Evolutionary conservation across 306 rosid species (phyloP).

Genomic region (Erythrophleum fordii): DNA sequence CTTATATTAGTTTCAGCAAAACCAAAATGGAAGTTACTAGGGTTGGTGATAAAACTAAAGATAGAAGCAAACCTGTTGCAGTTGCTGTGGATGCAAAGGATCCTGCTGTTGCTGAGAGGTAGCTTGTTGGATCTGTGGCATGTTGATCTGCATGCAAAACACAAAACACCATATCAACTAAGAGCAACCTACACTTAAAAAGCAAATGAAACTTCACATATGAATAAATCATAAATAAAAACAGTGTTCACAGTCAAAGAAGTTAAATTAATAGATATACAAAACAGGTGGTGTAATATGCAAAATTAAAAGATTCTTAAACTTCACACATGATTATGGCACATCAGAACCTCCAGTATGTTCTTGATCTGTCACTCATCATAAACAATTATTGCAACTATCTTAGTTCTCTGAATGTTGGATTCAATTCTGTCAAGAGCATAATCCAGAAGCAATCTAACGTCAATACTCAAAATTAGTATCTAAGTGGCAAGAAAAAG

Average conservation of each 20-base stretch:
- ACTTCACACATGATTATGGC: background rate
- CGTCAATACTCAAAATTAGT: background rate
- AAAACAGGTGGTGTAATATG: background rate
- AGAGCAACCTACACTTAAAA: background rate
- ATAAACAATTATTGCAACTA: background rate
- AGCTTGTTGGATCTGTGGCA: conserved; percentile 81
- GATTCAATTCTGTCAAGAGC: background rate
- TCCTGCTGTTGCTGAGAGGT: conserved; percentile 89
- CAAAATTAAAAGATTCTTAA: background rate
- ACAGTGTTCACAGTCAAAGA: conserved; percentile 8
- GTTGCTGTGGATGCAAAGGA: conserved; percentile 83
- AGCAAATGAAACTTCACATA: background rate
- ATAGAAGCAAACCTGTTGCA: conserved; percentile 67
- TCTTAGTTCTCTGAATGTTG: background rate
- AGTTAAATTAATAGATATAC: background rate
- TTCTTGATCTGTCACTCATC: background rate
- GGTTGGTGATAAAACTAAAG: conserved; percentile 9
- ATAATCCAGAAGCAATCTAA: conserved; percentile 19
- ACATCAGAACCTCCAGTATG: background rate
- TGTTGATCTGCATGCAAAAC: conserved; percentile 63
- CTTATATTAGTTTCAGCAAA: conserved; percentile 24
- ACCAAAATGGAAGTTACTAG: conserved; percentile 18
- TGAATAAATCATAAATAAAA: background rate
- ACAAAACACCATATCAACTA: conserved; percentile 34
- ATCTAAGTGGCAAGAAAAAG: background rate